Base-by-base conservation (phyloP, 805 yeast species). In the Metschnikowia bowlesiae region DNA sequence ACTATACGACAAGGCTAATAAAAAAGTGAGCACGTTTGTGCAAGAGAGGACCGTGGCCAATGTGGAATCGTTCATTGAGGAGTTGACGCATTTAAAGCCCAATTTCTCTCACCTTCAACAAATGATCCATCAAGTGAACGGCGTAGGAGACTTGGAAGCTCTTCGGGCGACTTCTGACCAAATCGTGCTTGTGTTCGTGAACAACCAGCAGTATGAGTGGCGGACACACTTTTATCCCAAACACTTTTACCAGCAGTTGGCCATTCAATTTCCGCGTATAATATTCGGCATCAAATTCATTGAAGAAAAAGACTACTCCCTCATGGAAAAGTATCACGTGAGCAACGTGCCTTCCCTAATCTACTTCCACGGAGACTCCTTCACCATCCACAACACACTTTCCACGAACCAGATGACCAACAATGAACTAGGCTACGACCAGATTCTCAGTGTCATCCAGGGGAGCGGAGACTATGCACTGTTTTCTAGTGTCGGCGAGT, bases 1-100 rank as follows among this genome's bases (percentile, higher is more conserved):
- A 55, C 58, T 82, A 33, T 74, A 78, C 52, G 63, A 74, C 33
- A 66, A 68, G 44, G 65, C 66, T 38, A 76, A 79, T 1, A 73
- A 70, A 44, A 64, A 68, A 48, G 66, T 77, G 4, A 69, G 65
- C 0, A 62, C 67, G 1, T 81, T 68, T 57, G 57, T 59, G 1
- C 72, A 69, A 8, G 32, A 36, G 16, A 44, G 60, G 26, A 50
- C 49, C 46, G 50, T 55, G 4, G 54, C 46, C 9, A 53, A 52
- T 33, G 28, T 57, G 29, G 50, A 45, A 16, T 33, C 51, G 5
- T 57, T 57, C 29, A 50, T 57, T 9, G 40, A 39, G 22, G 39
- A 44, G 8, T n/a, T 51, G 32, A 44, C 58, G 5, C 26, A 28
- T 2, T 47, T 51, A n/a, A 42, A 18, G 14, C 55, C 57, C 4